Percentiles rank a stretch among this genome's conserved stretches.
phyloP scores from a whole-genome alignment of 306 rosid species.

The Leucaena leucocephala region DNA sequence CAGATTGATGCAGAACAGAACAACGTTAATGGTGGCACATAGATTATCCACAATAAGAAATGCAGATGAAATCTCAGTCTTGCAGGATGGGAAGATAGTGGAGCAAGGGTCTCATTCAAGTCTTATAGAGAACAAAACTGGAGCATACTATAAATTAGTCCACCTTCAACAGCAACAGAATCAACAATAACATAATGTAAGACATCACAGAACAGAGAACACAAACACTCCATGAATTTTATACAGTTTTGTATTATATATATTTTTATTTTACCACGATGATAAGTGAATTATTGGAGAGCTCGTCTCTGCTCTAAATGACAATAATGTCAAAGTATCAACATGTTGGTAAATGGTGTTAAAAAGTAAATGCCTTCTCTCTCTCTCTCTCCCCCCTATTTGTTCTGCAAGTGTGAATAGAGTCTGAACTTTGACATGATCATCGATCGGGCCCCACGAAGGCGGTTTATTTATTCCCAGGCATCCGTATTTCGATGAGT shows the following conservation, averaged over 20 bases:
- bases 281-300: neutral
- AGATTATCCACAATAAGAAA: conserved; percentile 67
- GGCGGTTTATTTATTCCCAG: neutral
- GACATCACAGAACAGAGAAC: conserved; percentile 18
- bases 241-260: neutral
- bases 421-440: neutral
- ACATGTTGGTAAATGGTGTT: neutral
- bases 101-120: conserved; percentile 68
- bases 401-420: neutral
- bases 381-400: neutral
- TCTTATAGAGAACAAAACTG: conserved; percentile 53
- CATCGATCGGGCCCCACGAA: neutral
- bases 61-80: conserved; percentile 66
- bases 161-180: conserved; percentile 68
- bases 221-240: neutral
- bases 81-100: conserved; percentile 66
- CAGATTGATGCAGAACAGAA: conserved; percentile 72
- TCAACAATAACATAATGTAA: conserved; percentile 25
- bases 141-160: conserved; percentile 78
- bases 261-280: neutral
- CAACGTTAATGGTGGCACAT: conserved; percentile 70
- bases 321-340: neutral
- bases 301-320: conserved; percentile 2
- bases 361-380: neutral
- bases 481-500: neutral